Conservation (phyloP, 768 basidiomycete genomes). For the Favolaschia claudopus region DNA sequence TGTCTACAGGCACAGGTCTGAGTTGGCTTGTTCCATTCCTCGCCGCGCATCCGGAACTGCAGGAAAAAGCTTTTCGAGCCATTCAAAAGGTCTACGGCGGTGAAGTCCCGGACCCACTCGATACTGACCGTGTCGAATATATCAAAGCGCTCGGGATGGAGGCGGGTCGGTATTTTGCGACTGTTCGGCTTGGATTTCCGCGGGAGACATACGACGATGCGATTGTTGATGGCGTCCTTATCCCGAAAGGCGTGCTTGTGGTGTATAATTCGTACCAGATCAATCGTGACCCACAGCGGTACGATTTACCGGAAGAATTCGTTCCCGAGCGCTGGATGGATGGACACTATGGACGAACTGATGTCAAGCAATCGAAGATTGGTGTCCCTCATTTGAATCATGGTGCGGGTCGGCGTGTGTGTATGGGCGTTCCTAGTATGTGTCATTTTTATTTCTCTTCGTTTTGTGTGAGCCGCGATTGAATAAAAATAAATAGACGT, state of each 20-base stretch:
- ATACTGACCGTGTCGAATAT: conserved; percentile 2
- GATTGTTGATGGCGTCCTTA: neutral
- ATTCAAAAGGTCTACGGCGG: neutral
- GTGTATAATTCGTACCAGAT: conserved; percentile 5
- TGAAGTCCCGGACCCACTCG: neutral
- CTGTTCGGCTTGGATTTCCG: neutral
- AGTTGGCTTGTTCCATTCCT: neutral
- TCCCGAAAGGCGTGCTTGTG: neutral
- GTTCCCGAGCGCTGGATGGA: neutral
- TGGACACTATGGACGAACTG: neutral
- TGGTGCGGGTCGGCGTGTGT: neutral
- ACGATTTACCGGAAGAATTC: neutral
- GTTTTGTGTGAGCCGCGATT: neutral
- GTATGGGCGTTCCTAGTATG: conserved; percentile 7
- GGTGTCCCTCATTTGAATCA: neutral
- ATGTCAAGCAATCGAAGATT: neutral
- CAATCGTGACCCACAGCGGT: conserved; percentile 4
- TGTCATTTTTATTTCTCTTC: neutral
- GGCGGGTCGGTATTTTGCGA: neutral
- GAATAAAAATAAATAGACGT: neutral
- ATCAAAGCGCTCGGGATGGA: neutral
- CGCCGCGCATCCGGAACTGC: neutral
- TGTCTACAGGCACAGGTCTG: neutral
- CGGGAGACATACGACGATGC: neutral
- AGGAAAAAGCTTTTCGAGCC: neutral